These are phyloP conservation scores for Hordeum marinum DNA, from an alignment of 176 grass and related monocot species.

Conservation along the genomic window DNA sequence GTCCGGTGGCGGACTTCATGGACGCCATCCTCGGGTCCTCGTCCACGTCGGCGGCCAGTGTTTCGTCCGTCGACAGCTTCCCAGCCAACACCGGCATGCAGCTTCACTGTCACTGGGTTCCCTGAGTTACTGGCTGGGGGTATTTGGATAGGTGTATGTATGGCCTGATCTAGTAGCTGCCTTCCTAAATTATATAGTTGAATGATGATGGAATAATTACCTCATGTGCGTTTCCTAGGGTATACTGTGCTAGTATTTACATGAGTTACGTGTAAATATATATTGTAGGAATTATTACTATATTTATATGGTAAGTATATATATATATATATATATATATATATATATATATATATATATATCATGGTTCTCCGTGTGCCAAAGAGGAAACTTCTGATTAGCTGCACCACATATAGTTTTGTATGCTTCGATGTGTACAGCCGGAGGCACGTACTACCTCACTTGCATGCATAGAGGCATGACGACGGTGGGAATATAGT, in stretches of 20 bases:
- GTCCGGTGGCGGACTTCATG: slow-evolving; percentile 55
- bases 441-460: neutral
- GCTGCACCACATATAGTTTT: neutral
- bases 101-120: slow-evolving; percentile 49
- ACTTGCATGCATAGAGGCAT: neutral
- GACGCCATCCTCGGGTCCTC: slow-evolving; percentile 73
- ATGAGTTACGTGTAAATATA: slow-evolving; percentile 37
- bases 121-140: slow-evolving; percentile 19
- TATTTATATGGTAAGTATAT: neutral
- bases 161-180: neutral
- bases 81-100: slow-evolving; percentile 39
- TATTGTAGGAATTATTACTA: slow-evolving; percentile 10
- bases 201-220: slow-evolving; percentile 16
- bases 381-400: slow-evolving; percentile 1
- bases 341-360: slow-evolving; percentile 21
- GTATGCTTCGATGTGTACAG: neutral
- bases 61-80: slow-evolving; percentile 42
- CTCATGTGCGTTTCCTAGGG: neutral
- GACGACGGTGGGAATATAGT: neutral
- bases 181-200: slow-evolving; percentile 2
- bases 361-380: neutral
- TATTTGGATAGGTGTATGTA: neutral
- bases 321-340: slow-evolving; percentile 23
- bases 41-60: slow-evolving; percentile 45
- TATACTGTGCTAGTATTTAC: neutral